Evolutionary conservation across 108 stramenopile species (phyloP).

Genomic region (Licmophora abbreviata): DNA sequence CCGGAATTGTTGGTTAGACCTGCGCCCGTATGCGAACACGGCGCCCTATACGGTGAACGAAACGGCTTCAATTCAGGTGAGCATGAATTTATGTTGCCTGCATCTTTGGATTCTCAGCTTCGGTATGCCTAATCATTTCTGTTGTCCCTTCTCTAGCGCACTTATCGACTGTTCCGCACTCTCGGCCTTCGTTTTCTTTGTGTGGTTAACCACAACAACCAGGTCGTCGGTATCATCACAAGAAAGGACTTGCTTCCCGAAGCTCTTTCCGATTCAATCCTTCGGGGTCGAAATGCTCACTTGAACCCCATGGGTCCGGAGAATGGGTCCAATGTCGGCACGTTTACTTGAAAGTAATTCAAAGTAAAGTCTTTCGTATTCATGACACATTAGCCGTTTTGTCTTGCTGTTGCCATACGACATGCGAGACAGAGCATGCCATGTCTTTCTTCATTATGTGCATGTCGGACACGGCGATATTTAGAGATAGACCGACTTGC

Average conservation of each 20-base stretch:
- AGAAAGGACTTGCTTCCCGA: slow-evolving; percentile 76
- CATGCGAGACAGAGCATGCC: slow-evolving; percentile 60
- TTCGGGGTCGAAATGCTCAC: slow-evolving; percentile 79
- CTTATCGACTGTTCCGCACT: slow-evolving; percentile 94
- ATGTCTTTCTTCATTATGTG: slow-evolving; percentile 12
- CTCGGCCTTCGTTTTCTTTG: slow-evolving; percentile 91
- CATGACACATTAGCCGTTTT: background rate
- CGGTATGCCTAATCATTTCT: too few species aligned
- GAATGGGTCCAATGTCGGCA: background rate
- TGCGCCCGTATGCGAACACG: slow-evolving; percentile 95
- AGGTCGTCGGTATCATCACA: slow-evolving; percentile 86
- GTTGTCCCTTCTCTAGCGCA: too few species aligned
- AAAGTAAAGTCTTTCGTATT: background rate
- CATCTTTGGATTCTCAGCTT: too few species aligned
- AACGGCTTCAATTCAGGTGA: slow-evolving; percentile 87
- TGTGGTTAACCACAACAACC: slow-evolving; percentile 89
- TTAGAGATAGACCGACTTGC: background rate
- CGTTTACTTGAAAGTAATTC: background rate
- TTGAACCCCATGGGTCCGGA: background rate
- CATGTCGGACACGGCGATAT: background rate
- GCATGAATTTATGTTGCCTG: too few species aligned
- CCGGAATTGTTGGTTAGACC: slow-evolving; percentile 86
- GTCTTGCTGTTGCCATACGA: slow-evolving; percentile 50
- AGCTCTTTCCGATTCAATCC: slow-evolving; percentile 60
- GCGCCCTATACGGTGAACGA: slow-evolving; percentile 92